Evolutionary conservation across 177 flowering plant species (phyloP), one percentile per base, ranked within the genome.

Genomic region (Vitis hybrid): DNA sequence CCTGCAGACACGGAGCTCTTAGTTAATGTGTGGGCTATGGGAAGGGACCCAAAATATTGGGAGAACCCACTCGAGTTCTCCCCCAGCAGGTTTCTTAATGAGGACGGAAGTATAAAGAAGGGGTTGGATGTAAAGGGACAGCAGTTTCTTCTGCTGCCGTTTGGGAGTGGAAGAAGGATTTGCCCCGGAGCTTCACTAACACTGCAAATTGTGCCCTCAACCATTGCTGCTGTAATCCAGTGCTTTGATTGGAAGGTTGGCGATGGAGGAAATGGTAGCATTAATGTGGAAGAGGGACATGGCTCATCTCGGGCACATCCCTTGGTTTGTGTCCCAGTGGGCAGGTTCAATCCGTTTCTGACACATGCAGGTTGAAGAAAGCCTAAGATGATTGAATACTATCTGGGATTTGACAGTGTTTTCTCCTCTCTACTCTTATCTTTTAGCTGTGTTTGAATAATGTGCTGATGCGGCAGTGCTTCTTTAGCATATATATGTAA

Each of bases 21-120:
- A 9, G 69, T 86, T 5, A 86, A 84, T 56, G 70, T 79, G 9
- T 84, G 85, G 82, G 84, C 85, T 1, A 74, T 86, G 2, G 74
- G 75, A 0, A 74, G 84, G 69, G 87, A 86, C 52, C 80, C 87
- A 1, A 70, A 76, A 0, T 56, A 61, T 62, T 86, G 89, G 89
- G 85, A 79, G 49, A 75, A 73, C 52, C 81, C 86, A 18, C 73
- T 68, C 5, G 79, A 82, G 67, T 86, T 77, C 66, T 0, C 15
- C 10, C 88, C 89, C 0, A 86, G 81, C 68, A 78, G 88, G 66
- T 86, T 86, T 55, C 2, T 83, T 1, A n/a, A 19, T 10, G 65
- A 62, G 55, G 78, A 74, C 14, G 72, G 62, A 19, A 72, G 54
- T 23, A 60, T 14, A 10, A 73, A 67, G 9, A 70, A 67, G 3